Evolutionary conservation across 2,329 filamentous ascomycete species (phyloP).

Genomic region (Aspergillus uvarum): DNA sequence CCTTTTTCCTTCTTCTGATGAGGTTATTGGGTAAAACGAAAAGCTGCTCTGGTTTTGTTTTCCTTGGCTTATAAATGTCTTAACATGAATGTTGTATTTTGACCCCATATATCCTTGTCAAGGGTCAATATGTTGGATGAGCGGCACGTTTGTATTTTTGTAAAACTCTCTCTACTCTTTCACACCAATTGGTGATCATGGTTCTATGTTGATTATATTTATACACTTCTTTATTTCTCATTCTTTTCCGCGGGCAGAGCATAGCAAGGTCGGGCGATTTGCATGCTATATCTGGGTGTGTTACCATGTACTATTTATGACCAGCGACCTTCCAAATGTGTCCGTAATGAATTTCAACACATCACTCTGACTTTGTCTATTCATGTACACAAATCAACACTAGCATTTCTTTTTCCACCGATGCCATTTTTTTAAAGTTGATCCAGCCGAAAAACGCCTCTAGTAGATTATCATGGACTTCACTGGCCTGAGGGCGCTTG

Average conservation of each 20-base stretch:
- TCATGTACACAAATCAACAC: neutral
- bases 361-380: neutral
- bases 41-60: constrained; percentile 11
- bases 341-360: constrained; percentile 19
- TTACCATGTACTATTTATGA: constrained; percentile 33
- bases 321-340: constrained; percentile 24
- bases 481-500: neutral
- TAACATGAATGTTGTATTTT: constrained; percentile 30
- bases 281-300: constrained; percentile 26
- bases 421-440: neutral
- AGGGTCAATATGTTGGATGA: constrained; percentile 30
- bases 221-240: constrained; percentile 21
- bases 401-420: neutral
- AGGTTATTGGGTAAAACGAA: constrained; percentile 8
- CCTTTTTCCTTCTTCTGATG: constrained; percentile 8
- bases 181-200: constrained; percentile 10
- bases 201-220: constrained; percentile 12
- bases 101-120: constrained; percentile 23
- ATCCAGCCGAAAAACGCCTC: too few relatives aligned
- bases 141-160: constrained; percentile 27
- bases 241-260: constrained; percentile 28
- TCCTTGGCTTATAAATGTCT: constrained; percentile 28
- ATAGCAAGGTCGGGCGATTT: constrained; percentile 33
- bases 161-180: constrained; percentile 41
- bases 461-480: neutral